Evolutionary conservation across 1,139 yeast genomes (phyloP).

Genomic region (Geotrichum reessii): DNA sequence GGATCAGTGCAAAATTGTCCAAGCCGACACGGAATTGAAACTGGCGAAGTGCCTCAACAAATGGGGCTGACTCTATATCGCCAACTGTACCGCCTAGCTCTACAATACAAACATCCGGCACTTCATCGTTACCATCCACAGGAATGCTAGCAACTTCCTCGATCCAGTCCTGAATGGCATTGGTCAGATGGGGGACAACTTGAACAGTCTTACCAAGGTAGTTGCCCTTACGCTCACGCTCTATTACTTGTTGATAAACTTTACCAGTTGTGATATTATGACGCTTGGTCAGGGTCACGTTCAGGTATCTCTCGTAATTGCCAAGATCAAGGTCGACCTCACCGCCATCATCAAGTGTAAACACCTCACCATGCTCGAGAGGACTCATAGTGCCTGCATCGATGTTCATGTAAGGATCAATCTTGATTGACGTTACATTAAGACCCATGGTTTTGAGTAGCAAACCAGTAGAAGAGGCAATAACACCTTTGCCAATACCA

Average conservation of each 20-base stretch:
- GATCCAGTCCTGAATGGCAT: constrained; percentile 97
- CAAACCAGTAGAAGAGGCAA: constrained; percentile 95
- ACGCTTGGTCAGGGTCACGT: constrained; percentile 84
- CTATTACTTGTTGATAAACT: constrained; percentile 88
- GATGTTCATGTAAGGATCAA: constrained; percentile 97
- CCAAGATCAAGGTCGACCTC: constrained; percentile 97
- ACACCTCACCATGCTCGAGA: constrained; percentile 97
- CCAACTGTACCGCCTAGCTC: constrained; percentile 99
- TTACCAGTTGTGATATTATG: constrained; percentile 98
- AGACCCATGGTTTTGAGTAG: constrained; percentile 87
- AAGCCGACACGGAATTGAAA: constrained; percentile 94
- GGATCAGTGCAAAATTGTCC: constrained; percentile 91
- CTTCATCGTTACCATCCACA: constrained; percentile 84
- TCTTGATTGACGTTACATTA: constrained; percentile 95
- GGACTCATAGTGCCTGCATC: constrained; percentile 99
- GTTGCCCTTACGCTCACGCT: constrained; percentile 93
- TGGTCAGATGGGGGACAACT: constrained; percentile 96
- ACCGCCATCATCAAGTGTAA: constrained; percentile 96
- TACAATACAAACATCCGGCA: constrained; percentile 83
- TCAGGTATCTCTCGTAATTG: constrained; percentile 92
- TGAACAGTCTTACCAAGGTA: constrained; percentile 97
- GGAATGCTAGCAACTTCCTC: constrained; percentile 88
- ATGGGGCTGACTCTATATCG: constrained; percentile 97
- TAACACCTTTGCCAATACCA: constrained; percentile 97
- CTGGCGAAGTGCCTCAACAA: constrained; percentile 97